Evolutionary conservation across 2,329 filamentous ascomycete species (phyloP).

Genomic region (Alternaria angustiovoidea): DNA sequence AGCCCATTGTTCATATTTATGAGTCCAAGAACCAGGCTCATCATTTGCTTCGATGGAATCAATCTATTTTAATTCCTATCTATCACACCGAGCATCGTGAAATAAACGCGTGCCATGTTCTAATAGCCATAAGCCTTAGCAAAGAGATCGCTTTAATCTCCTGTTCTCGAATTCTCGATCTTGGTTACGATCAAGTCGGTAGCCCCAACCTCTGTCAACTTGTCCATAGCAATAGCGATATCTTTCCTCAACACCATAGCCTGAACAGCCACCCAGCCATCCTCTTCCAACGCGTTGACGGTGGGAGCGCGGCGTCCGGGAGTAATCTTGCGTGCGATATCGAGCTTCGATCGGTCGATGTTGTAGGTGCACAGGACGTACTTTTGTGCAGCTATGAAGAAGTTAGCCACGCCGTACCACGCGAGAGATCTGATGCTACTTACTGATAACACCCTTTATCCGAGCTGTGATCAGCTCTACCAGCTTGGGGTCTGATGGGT

Average conservation of each 20-base stretch:
- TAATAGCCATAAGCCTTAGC: not conserved
- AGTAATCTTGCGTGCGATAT: conserved; percentile 76
- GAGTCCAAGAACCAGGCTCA: not conserved
- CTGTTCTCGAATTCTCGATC: conserved; percentile 75
- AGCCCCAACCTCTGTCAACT: conserved; percentile 77
- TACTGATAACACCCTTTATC: conserved; percentile 90
- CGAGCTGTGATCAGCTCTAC: conserved; percentile 85
- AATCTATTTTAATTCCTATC: not conserved
- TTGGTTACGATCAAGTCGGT: conserved; percentile 85
- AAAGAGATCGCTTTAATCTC: conserved; percentile 18
- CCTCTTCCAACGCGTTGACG: conserved; percentile 85
- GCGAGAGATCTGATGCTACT: conserved; percentile 28
- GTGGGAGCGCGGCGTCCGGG: conserved; percentile 94
- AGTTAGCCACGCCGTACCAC: conserved; percentile 16
- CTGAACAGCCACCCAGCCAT: conserved; percentile 92
- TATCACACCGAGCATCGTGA: not conserved
- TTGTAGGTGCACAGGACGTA: conserved; percentile 98
- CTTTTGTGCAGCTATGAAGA: conserved; percentile 74
- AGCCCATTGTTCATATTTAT: too few relatives aligned
- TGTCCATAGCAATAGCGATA: conserved; percentile 87
- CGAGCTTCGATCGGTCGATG: conserved; percentile 74
- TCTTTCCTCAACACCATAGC: conserved; percentile 91
- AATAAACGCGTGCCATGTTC: not conserved
- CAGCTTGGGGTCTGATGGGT: conserved; percentile 79
- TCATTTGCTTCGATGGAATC: not conserved